phyloP scores from a whole-genome alignment of 1,139 yeast species.

The Lodderomyces margitis region DNA sequence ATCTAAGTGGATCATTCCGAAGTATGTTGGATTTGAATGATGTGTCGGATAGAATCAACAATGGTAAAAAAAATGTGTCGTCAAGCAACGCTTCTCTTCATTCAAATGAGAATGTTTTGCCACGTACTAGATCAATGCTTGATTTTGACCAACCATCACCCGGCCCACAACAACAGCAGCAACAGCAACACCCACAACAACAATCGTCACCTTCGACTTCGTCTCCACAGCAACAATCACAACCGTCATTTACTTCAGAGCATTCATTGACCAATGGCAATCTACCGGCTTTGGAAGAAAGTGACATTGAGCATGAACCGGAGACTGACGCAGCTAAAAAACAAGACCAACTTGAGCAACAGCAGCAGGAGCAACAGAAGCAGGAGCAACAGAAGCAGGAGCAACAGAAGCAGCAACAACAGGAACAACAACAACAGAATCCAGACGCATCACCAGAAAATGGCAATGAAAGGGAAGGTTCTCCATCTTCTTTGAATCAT shows the following conservation, averaged over 20 bases:
- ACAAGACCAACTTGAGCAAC: constrained; percentile 5
- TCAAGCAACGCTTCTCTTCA: constrained; percentile 10
- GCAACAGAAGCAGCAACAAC: background rate
- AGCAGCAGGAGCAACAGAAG: constrained; percentile 2
- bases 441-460: constrained; percentile 4
- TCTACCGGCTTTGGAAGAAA: constrained; percentile 15
- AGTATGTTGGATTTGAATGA: constrained; percentile 42
- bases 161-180: background rate
- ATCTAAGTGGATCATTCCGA: constrained; percentile 30
- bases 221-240: constrained; percentile 1
- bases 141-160: constrained; percentile 9
- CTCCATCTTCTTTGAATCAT: constrained; percentile 14
- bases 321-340: constrained; percentile 5
- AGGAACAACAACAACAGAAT: background rate
- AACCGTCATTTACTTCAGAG: constrained; percentile 1
- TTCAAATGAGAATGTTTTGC: constrained; percentile 9
- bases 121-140: constrained; percentile 15
- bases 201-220: constrained; percentile 3
- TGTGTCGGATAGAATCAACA: constrained; percentile 4
- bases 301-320: constrained; percentile 12
- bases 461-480: background rate
- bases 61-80: background rate
- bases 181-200: background rate
- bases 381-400: constrained; percentile 3
- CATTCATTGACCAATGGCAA: constrained; percentile 8